Evolutionary conservation across 139 green algal species (phyloP).

Genomic region (Closterium sp.): DNA sequence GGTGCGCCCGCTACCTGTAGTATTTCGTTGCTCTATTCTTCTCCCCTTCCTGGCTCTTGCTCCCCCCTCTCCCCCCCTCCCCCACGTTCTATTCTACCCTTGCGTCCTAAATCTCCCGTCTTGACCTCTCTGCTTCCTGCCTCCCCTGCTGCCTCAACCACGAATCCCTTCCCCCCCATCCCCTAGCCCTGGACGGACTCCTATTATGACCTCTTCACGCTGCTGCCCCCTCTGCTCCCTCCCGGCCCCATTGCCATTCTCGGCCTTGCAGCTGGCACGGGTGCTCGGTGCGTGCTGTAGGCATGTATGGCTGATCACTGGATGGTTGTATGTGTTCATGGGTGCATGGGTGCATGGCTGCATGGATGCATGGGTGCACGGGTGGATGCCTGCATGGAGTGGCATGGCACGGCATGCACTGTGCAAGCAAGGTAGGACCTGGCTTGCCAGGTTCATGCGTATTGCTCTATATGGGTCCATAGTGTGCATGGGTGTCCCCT

Average conservation of each 20-base stretch:
- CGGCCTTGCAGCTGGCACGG: constrained; percentile 33
- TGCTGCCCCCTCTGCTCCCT: constrained; percentile 22
- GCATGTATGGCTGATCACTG: background rate
- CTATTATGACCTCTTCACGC: constrained; percentile 34
- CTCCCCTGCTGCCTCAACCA: too few species aligned
- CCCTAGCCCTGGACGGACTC: constrained; percentile 24
- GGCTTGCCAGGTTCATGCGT: background rate
- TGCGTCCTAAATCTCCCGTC: too few species aligned
- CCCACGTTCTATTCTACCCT: too few species aligned
- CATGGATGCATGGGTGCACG: background rate
- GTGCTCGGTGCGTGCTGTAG: constrained; percentile 4
- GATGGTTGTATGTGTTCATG: background rate
- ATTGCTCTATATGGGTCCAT: background rate
- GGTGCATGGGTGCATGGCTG: background rate
- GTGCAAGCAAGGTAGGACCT: too few species aligned
- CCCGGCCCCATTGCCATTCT: constrained; percentile 29
- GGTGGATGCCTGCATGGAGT: background rate
- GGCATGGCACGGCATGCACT: background rate
- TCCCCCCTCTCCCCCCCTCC: too few species aligned
- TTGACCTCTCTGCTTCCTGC: too few species aligned
- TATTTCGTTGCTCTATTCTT: background rate
- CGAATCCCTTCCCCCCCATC: too few species aligned
- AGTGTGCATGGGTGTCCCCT: background rate
- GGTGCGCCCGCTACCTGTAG: background rate
- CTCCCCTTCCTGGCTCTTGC: background rate